Evolutionary conservation across 495 filamentous ascomycete species (phyloP).

Genomic region (Parachaetomium inaequale): DNA sequence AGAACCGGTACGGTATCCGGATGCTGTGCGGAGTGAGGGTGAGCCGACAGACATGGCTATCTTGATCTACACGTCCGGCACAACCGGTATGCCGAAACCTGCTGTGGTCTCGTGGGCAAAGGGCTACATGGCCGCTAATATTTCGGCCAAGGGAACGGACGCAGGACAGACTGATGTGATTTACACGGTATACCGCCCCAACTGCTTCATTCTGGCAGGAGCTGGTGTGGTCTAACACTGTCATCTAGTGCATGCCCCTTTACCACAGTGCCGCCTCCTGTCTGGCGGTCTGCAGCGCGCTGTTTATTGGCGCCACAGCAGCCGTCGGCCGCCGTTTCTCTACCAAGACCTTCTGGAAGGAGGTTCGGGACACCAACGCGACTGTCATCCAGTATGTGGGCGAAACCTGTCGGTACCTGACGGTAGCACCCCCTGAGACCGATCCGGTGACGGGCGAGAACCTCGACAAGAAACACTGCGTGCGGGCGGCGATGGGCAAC

Average conservation of each 20-base stretch:
- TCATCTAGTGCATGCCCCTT: slow-evolving; percentile 75
- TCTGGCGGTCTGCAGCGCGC: slow-evolving; percentile 57
- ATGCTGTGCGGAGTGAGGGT: slow-evolving; percentile 53
- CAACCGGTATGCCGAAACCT: slow-evolving; percentile 87
- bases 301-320: slow-evolving; percentile 60
- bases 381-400: slow-evolving; percentile 93
- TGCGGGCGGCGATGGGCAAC: slow-evolving; percentile 81
- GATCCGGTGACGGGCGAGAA: slow-evolving; percentile 64
- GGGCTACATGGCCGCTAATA: slow-evolving; percentile 46
- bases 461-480: slow-evolving; percentile 70
- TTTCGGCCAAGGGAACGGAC: slow-evolving; percentile 53
- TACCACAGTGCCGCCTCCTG: slow-evolving; percentile 82
- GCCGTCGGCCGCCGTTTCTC: slow-evolving; percentile 77
- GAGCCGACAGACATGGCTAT: slow-evolving; percentile 60
- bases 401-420: slow-evolving; percentile 87
- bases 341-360: slow-evolving; percentile 75
- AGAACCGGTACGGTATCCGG: slow-evolving; percentile 55
- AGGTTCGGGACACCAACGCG: slow-evolving; percentile 64
- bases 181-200: slow-evolving; percentile 79
- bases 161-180: slow-evolving; percentile 60
- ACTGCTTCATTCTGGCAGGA: background rate
- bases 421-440: slow-evolving; percentile 63
- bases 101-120: slow-evolving; percentile 82
- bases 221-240: background rate
- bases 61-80: slow-evolving; percentile 83